Evolutionary conservation across 768 basidiomycete genomes (phyloP).

Genomic region (Macrolepiota fuliginosa): DNA sequence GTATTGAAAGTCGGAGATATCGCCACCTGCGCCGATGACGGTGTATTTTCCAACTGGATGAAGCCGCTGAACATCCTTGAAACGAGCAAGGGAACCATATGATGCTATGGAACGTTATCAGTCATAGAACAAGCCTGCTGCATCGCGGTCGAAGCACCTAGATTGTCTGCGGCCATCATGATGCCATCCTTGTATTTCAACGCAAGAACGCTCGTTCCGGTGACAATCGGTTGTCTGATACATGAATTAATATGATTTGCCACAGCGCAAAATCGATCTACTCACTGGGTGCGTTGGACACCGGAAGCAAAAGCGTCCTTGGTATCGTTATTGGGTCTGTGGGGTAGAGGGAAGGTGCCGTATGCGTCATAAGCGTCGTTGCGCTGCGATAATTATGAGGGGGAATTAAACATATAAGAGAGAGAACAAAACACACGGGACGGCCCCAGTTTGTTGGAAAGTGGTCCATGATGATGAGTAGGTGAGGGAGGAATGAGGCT

Average conservation of each 20-base stretch:
- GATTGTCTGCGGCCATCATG: conserved; percentile 98
- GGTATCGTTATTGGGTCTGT: conserved; percentile 46
- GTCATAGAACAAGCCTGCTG: not conserved
- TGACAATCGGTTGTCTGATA: conserved; percentile 86
- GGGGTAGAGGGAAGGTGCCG: conserved; percentile 73
- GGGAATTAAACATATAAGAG: not conserved
- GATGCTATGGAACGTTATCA: conserved; percentile 55
- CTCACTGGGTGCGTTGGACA: conserved; percentile 81
- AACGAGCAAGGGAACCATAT: conserved; percentile 95
- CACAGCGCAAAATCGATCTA: not conserved
- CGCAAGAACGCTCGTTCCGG: conserved; percentile 94
- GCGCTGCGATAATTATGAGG: conserved; percentile 40
- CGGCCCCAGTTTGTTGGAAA: conserved; percentile 84
- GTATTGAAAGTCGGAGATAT: conserved; percentile 98
- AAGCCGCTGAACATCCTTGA: conserved; percentile 91
- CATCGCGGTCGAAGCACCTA: conserved; percentile 53
- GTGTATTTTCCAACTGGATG: conserved; percentile 82
- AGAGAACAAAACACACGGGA: conserved; percentile 51
- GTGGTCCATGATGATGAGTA: conserved; percentile 60
- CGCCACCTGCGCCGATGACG: conserved; percentile 89
- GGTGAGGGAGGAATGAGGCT: conserved; percentile 8
- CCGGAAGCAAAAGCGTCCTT: conserved; percentile 61
- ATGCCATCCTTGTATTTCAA: conserved; percentile 95
- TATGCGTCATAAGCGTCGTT: conserved; percentile 76
- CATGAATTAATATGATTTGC: not conserved